Evolutionary conservation across 768 basidiomycete genomes (phyloP).

Genomic region (Mycena maculata): DNA sequence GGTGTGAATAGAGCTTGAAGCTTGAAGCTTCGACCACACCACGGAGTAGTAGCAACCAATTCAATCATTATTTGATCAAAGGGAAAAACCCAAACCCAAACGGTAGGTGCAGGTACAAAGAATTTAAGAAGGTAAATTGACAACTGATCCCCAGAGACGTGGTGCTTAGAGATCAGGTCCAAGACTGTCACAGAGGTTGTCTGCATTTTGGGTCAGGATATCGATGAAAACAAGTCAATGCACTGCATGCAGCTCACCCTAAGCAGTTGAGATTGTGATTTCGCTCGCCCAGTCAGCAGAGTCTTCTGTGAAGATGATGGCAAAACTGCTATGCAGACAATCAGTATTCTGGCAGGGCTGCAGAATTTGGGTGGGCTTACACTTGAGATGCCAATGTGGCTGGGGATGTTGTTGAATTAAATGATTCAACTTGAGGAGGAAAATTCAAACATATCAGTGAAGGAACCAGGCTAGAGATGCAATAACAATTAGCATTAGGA

Average conservation of each 20-base stretch:
- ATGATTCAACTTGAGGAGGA: too few relatives aligned
- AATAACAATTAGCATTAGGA: conserved; percentile 25
- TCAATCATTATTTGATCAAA: too few relatives aligned
- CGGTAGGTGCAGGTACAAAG: too few relatives aligned
- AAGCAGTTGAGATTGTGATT: conserved; percentile 20
- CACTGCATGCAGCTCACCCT: conserved; percentile 1
- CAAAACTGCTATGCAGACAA: conserved; percentile 39
- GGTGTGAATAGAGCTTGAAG: too few relatives aligned
- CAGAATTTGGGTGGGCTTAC: conserved; percentile 36
- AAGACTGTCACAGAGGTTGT: conserved; percentile 42
- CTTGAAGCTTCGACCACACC: too few relatives aligned
- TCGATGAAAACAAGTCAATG: not conserved
- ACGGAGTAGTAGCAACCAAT: too few relatives aligned
- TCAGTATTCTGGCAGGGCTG: conserved; percentile 29
- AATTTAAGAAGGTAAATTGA: too few relatives aligned
- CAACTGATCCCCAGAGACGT: too few relatives aligned
- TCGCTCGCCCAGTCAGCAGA: conserved; percentile 48
- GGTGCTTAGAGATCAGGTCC: conserved; percentile 12
- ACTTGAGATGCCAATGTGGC: conserved; percentile 61
- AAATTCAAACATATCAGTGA: conserved; percentile 10
- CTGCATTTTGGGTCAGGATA: conserved; percentile 42
- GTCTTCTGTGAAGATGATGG: conserved; percentile 32
- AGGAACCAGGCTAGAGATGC: conserved; percentile 41
- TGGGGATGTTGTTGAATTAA: too few relatives aligned
- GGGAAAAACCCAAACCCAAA: too few relatives aligned